A percentile compares a stretch with the other conserved stretches of the same genome.
These are phyloP conservation scores for Mucor indicus DNA, from an alignment of 371 early-diverging fungal genomes.

Conservation along the genomic window DNA sequence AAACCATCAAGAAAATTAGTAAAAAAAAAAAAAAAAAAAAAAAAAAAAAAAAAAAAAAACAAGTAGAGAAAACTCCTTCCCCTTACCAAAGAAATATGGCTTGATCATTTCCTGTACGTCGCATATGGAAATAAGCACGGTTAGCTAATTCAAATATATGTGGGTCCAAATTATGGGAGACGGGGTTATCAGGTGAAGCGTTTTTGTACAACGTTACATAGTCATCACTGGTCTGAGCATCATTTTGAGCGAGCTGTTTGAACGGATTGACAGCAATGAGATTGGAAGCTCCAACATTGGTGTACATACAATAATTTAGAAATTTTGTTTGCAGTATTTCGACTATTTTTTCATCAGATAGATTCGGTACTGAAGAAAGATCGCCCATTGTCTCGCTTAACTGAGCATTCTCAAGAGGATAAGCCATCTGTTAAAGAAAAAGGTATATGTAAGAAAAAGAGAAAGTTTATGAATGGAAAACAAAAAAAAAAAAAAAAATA, in stretches of 20 bases:
- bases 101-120: constrained; percentile 74
- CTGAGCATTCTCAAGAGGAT: not conserved
- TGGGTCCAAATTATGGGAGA: constrained; percentile 59
- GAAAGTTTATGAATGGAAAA: not conserved
- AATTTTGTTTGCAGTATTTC: constrained; percentile 8
- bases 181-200: constrained; percentile 20
- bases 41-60: not conserved
- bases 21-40: constrained; percentile 1
- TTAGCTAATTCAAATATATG: constrained; percentile 78
- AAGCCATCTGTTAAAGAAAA: not conserved
- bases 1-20: not conserved
- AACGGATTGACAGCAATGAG: constrained; percentile 58
- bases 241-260: constrained; percentile 34
- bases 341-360: not conserved
- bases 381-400: constrained; percentile 1
- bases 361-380: not conserved
- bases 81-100: constrained; percentile 60
- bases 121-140: constrained; percentile 68
- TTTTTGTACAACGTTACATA: constrained; percentile 68
- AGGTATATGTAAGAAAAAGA: too few relatives aligned
- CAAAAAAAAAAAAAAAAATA: not conserved
- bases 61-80: not conserved
- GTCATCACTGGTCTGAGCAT: constrained; percentile 58
- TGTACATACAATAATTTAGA: constrained; percentile 46
- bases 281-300: constrained; percentile 52